A percentile compares a stretch with the other conserved stretches of the same genome.
Evolutionary conservation across 768 basidiomycete species (phyloP).

Genomic region (Suillus clintonianus): DNA sequence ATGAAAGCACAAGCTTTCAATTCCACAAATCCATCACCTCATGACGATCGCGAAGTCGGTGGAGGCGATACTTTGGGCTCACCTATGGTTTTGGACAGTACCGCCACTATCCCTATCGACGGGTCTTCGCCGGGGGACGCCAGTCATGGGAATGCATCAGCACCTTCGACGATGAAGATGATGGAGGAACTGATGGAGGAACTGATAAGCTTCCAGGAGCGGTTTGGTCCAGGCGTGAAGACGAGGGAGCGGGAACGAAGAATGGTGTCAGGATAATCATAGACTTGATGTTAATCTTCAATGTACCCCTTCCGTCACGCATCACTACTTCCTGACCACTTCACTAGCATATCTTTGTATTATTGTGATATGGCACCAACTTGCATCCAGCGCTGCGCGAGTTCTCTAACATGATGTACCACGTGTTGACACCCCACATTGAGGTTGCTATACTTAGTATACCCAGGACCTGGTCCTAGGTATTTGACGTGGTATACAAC

Average conservation of each 20-base stretch:
- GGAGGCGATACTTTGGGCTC: constrained; percentile 18
- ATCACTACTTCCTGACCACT: background rate
- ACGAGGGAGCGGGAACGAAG: constrained; percentile 55
- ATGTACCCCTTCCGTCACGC: constrained; percentile 1
- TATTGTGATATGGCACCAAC: constrained; percentile 6
- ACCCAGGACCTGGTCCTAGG: no score
- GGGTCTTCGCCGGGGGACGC: constrained; percentile 9
- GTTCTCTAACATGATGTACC: background rate
- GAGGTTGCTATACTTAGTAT: background rate
- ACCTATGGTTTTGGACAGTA: constrained; percentile 37
- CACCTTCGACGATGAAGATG: constrained; percentile 64
- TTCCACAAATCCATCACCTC: constrained; percentile 10
- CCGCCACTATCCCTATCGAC: constrained; percentile 13
- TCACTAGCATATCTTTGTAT: constrained; percentile 4
- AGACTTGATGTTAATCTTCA: constrained; percentile 18
- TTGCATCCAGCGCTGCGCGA: background rate
- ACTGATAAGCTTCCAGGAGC: constrained; percentile 84
- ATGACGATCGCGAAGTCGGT: constrained; percentile 16
- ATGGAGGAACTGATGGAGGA: constrained; percentile 94
- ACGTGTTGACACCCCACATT: background rate
- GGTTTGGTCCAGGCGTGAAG: constrained; percentile 66
- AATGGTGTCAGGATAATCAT: constrained; percentile 31
- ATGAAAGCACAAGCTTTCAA: constrained; percentile 11
- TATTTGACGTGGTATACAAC: background rate
- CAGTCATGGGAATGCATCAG: constrained; percentile 7